Evolutionary conservation across 495 filamentous ascomycete genomes (phyloP).

Genomic region (Chaetomium fimeti): DNA sequence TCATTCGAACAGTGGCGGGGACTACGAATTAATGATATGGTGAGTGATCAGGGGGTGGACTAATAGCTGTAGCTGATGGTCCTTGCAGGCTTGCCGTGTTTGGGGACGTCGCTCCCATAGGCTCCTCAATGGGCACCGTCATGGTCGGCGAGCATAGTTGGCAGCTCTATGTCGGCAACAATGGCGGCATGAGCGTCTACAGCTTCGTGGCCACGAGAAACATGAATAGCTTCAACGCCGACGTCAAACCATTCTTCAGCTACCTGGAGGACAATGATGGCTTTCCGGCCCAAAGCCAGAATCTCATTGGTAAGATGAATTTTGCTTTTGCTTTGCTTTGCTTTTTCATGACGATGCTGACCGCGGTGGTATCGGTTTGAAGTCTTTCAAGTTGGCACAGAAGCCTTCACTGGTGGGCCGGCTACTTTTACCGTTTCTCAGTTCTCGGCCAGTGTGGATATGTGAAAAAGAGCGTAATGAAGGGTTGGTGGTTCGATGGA

Average conservation of each 20-base stretch:
- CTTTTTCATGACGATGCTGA: not conserved
- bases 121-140: slow-evolving; percentile 34
- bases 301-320: slow-evolving; percentile 6
- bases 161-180: slow-evolving; percentile 37
- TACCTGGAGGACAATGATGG: not conserved
- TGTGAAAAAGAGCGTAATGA: not conserved
- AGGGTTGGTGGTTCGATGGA: too few species aligned
- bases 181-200: slow-evolving; percentile 15
- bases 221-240: not conserved
- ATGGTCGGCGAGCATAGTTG: slow-evolving; percentile 38
- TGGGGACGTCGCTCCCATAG: slow-evolving; percentile 45
- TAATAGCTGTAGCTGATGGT: not conserved
- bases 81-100: slow-evolving; percentile 36
- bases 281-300: not conserved
- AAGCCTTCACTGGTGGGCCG: slow-evolving; percentile 3
- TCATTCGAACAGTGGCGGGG: slow-evolving; percentile 46
- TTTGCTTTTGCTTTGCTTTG: not conserved
- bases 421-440: not conserved
- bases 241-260: slow-evolving; percentile 11
- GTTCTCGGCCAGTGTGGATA: not conserved
- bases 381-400: slow-evolving; percentile 4
- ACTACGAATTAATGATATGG: slow-evolving; percentile 55
- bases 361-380: too few species aligned
- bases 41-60: slow-evolving; percentile 24
- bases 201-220: slow-evolving; percentile 3